Conservation (phyloP, 2,329 filamentous ascomycete genomes). For the Aspergillus quadricinctus region DNA sequence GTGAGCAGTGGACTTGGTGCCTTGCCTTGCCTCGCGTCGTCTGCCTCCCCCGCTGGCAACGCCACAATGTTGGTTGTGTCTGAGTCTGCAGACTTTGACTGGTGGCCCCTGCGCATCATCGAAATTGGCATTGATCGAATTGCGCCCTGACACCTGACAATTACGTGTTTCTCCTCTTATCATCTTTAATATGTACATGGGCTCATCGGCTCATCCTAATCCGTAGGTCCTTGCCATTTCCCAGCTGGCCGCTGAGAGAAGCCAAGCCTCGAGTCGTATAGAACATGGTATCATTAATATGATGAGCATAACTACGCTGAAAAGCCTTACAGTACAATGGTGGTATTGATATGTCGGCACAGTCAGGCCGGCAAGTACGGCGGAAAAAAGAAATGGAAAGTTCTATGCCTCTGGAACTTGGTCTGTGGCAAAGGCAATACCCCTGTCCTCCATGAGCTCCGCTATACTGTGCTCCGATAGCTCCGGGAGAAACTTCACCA, state of each 20-base stretch:
- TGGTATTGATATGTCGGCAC: background rate
- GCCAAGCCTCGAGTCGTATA: background rate
- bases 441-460: slow-evolving; percentile 70
- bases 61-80: background rate
- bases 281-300: background rate
- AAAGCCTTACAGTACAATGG: background rate
- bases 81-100: too few species aligned
- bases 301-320: background rate
- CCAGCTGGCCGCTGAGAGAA: background rate
- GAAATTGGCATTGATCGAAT: background rate
- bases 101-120: background rate
- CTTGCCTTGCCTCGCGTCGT: background rate
- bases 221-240: background rate
- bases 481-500: slow-evolving; percentile 83
- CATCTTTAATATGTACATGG: background rate
- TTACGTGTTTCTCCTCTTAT: background rate
- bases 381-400: background rate
- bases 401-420: slow-evolving; percentile 4
- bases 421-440: slow-evolving; percentile 34
- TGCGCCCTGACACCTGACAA: background rate
- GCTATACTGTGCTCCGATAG: slow-evolving; percentile 65
- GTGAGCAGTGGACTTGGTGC: background rate
- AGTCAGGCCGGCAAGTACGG: background rate
- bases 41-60: background rate
- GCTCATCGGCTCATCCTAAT: background rate